Evolutionary conservation across 768 basidiomycete species (phyloP), one percentile per base, ranked within the genome.

Genomic region (Agaricus sinodeliciosus): DNA sequence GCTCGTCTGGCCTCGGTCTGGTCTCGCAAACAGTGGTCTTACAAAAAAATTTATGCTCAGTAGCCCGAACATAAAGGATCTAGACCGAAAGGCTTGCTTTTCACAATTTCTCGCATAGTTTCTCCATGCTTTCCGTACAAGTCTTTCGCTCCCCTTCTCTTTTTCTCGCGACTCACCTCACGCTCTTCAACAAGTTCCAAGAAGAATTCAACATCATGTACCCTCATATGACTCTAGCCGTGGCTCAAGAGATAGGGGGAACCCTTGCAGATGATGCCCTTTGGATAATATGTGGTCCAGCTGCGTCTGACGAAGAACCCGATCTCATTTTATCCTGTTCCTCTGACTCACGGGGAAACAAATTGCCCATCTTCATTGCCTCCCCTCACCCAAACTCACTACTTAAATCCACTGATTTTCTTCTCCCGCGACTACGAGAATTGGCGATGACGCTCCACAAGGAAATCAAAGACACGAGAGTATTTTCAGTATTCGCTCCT

Each of bases 401-500:
- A 8, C 56, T 60, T 15, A 63, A 78, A 19, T 51, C 65, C 36
- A 16, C 48, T 9, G 47, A 60, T 8, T 64, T 63, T 40, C 54
- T 73, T 6, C 26, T 49, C 0, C 63, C 64, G 12, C 67, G 72
- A 9, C 51, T 82, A 3, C 48, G 50, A 7, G 50, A 55, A 9
- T 64, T 81, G 11, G 70, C 69, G 9, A 34, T 56, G 7, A 66
- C 63, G 9, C 66, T 89, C 8, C 56, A 64, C 11, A 56, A 47
- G 0, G 48, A 58, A 3, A 68, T 79, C 19, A 64, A 67, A 9
- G 51, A 50, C 3, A 60, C 66, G 19, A 71, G 85, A 12, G 70
- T 85, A 0, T 90, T 82, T 63, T 87, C 87, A 1, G 71, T 87
- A 9, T 90, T 87, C 58, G 78, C 83, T 1, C 68, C 74, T 5